A percentile compares a stretch with the other conserved stretches of the same genome.
Evolutionary conservation across 1,284 basidiomycete species (phyloP).

Genomic region (Heterobasidion irregulare): DNA sequence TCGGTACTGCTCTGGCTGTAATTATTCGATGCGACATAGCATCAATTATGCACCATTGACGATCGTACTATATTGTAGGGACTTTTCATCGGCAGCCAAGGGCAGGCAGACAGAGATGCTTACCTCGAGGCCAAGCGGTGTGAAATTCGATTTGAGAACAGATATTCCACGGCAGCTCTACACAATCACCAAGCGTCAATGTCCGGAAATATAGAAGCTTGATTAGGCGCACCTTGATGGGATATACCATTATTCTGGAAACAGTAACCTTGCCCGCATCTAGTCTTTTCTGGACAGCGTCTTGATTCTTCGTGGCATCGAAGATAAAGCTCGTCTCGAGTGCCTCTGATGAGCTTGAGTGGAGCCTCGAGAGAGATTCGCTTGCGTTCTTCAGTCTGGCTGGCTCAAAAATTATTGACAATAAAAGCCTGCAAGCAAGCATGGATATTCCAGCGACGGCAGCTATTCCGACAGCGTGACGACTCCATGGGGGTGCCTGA

Average conservation of each 20-base stretch:
- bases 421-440: neutral
- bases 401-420: neutral
- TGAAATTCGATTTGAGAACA: slow-evolving; percentile 45
- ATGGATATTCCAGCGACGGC: neutral
- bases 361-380: neutral
- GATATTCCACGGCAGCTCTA: slow-evolving; percentile 61
- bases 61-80: slow-evolving; percentile 42
- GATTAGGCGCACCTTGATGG: slow-evolving; percentile 44
- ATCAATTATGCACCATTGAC: slow-evolving; percentile 62
- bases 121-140: slow-evolving; percentile 59
- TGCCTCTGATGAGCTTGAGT: neutral
- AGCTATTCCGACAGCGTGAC: neutral
- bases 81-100: neutral
- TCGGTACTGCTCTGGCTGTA: slow-evolving; percentile 55
- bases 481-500: neutral
- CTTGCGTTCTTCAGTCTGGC: neutral
- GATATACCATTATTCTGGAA: slow-evolving; percentile 24
- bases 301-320: slow-evolving; percentile 3
- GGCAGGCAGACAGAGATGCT: slow-evolving; percentile 7
- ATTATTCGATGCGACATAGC: slow-evolving; percentile 41
- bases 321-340: neutral
- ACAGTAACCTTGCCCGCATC: neutral
- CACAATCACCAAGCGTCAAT: neutral
- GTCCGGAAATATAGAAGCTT: too few relatives aligned
- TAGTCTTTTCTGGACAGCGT: neutral